Base-by-base conservation (phyloP, 768 basidiomycete genomes). In the Antrodiella citrinella region DNA sequence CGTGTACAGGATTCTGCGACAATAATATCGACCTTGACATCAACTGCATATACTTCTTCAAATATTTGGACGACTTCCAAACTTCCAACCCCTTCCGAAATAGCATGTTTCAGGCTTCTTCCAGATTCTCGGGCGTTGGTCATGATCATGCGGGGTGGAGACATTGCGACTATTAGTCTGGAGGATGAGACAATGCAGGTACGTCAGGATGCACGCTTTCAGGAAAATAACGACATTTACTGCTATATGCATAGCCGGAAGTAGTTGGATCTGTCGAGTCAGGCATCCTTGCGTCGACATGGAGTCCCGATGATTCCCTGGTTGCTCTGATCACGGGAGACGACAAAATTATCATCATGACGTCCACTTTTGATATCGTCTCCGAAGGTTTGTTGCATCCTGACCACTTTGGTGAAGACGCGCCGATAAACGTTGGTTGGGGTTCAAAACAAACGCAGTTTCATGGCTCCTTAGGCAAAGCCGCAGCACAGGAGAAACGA, bases 381-480 rank as follows among this genome's bases (percentile, higher is more conserved):
- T 86, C 83, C 41, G 96, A 98, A 60, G 71, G 74, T 3, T 77
- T 80, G 0, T 65, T 97, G 1, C 78, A 87, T 55, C 76, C 81
- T 0, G 63, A 70, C 35, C 87, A 90, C 40, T 94, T 93, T 57
- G 96, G 95, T 35, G 85, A 94, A 91, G 92, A 92, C 63, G 80
- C 84, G 21, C 90, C 89, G 2, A 91, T 97, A 59, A 91, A 94
- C 58, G 91, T 97, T 52, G 96, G 96, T 13, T 99, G 96, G 96
- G 96, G 96, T 38, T 88, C 89, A 1, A 95, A 94, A 61, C 77
- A 88, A 63, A 98, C 96, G 0, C 96, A 99, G 61, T 99, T 99
- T 63, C 93, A 97, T 57, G 96, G 96, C 9, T 95, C 93, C 0
- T 72, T 91, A 3, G 95, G 96, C 15, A 97, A 97, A 64, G 69